Conservation (phyloP, 2,329 filamentous ascomycete genomes). For the Microcyclospora pomicola region DNA sequence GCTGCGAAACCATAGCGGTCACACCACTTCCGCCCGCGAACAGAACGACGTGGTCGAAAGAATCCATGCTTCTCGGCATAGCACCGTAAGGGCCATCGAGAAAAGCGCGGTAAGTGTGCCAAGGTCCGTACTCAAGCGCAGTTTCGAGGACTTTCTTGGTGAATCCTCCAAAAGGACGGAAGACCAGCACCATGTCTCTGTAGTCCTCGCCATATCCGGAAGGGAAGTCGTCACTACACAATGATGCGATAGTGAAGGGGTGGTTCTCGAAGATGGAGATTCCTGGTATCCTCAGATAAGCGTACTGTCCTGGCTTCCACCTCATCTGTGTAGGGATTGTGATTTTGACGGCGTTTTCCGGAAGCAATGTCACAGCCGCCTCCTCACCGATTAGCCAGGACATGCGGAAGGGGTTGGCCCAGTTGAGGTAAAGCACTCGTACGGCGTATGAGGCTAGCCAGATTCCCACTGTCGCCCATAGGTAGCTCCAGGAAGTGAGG, state of each 20-base stretch:
- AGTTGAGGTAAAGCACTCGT: conserved; percentile 78
- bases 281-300: conserved; percentile 86
- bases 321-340: conserved; percentile 86
- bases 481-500: conserved; percentile 76
- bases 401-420: conserved; percentile 64
- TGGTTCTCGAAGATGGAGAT: conserved; percentile 87
- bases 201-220: conserved; percentile 82
- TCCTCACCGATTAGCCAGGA: conserved; percentile 84
- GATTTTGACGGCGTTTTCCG: conserved; percentile 89
- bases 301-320: conserved; percentile 88
- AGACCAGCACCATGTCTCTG: conserved; percentile 78
- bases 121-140: conserved; percentile 71
- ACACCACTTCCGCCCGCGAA: conserved; percentile 92
- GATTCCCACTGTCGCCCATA: conserved; percentile 67
- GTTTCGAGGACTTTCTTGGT: conserved; percentile 73
- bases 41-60: conserved; percentile 85
- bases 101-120: conserved; percentile 84
- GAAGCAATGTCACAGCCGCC: conserved; percentile 74
- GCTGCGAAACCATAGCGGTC: conserved; percentile 80
- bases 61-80: conserved; percentile 77
- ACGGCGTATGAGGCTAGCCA: conserved; percentile 62
- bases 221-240: conserved; percentile 86
- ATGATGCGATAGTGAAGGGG: conserved; percentile 84
- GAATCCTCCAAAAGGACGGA: conserved; percentile 83
- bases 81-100: conserved; percentile 91